Evolutionary conservation across 352 stramenopile genomes (phyloP).

Genomic region (Pythium sukuiense): DNA sequence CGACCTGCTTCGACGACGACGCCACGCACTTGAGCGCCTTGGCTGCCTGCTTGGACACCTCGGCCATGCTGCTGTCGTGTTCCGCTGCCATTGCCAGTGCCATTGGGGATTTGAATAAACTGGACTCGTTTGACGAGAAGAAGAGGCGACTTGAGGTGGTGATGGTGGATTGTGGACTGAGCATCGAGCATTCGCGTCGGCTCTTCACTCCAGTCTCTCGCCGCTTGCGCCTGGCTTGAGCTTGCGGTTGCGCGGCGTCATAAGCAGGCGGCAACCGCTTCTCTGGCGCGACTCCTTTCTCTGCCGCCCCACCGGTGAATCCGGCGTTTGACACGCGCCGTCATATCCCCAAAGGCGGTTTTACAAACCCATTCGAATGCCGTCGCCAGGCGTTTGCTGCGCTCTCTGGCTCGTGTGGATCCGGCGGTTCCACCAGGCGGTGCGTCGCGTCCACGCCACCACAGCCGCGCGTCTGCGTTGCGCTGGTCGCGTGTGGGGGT

Average conservation of each 20-base stretch:
- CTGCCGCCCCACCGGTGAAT: not conserved
- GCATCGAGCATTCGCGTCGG: not conserved
- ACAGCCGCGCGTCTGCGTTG: not conserved
- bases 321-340: not conserved
- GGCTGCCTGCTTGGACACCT: constrained; percentile 59
- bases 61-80: constrained; percentile 18
- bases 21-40: constrained; percentile 68
- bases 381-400: not conserved
- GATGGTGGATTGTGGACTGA: constrained; percentile 2
- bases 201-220: not conserved
- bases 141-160: not conserved
- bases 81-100: constrained; percentile 2
- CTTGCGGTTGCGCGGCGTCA: not conserved
- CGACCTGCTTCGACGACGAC: constrained; percentile 60
- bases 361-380: not conserved
- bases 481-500: not conserved
- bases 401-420: not conserved
- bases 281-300: constrained; percentile 2
- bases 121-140: constrained; percentile 1
- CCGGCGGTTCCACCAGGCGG: not conserved
- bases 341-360: not conserved
- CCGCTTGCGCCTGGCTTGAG: not conserved
- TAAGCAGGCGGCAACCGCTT: not conserved
- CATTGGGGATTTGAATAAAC: not conserved
- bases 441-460: not conserved